Percentiles rank a stretch among this genome's conserved stretches.
Conservation (phyloP, 164 flowering plant genomes). For the Magnolia kwangsiensis region DNA sequence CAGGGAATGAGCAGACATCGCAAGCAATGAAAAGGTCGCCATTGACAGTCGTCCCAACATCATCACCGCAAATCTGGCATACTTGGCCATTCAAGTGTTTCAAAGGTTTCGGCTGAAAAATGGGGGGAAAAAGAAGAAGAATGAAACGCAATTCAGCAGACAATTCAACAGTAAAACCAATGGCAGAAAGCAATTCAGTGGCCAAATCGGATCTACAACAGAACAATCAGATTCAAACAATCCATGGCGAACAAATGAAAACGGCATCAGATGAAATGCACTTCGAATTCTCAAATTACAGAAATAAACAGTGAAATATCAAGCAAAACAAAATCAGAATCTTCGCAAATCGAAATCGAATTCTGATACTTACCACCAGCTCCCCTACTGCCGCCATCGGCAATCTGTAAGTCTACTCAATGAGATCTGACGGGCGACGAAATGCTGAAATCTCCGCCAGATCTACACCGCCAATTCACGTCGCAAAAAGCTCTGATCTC, state of each 20-base stretch:
- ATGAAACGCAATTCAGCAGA: neutral
- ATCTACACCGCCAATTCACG: conserved; percentile 1
- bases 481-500: neutral
- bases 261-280: neutral
- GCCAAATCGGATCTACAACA: no score
- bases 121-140: neutral
- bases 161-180: neutral
- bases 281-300: neutral
- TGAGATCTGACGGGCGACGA: neutral
- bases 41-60: conserved; percentile 35
- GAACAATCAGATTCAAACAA: neutral
- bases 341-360: neutral
- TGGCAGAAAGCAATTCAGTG: neutral
- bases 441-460: neutral
- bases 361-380: conserved; percentile 16
- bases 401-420: neutral
- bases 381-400: conserved; percentile 25
- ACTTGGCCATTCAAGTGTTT: conserved; percentile 38
- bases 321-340: neutral
- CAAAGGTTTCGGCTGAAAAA: conserved; percentile 33
- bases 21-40: conserved; percentile 57
- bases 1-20: conserved; percentile 57
- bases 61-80: conserved; percentile 63
- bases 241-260: neutral
- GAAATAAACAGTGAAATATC: neutral